phyloP scores from a whole-genome alignment of 2,329 filamentous ascomycete genomes.

The Curvularia sp. region DNA sequence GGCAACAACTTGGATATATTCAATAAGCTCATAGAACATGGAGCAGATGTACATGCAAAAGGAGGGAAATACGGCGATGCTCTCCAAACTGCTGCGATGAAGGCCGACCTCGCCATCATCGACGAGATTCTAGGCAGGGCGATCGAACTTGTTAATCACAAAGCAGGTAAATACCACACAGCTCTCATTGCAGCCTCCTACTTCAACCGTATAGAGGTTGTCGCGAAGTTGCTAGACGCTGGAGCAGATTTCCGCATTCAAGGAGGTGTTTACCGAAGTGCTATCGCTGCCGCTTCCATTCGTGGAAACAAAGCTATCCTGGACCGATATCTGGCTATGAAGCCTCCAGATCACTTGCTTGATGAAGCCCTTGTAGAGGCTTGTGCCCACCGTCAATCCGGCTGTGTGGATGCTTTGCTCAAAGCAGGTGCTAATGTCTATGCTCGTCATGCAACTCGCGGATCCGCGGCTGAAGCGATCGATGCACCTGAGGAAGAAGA shows the following conservation, averaged over 20 bases:
- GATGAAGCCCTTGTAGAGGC: constrained; percentile 35
- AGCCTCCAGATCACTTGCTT: constrained; percentile 27
- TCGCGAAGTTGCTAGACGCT: constrained; percentile 26
- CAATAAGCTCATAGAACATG: constrained; percentile 29
- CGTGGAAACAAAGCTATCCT: constrained; percentile 28
- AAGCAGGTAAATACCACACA: constrained; percentile 28
- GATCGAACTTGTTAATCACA: constrained; percentile 26
- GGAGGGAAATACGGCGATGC: constrained; percentile 31
- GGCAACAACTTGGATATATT: constrained; percentile 25
- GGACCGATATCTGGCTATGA: constrained; percentile 23
- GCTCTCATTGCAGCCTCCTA: constrained; percentile 35
- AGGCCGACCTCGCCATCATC: constrained; percentile 24
- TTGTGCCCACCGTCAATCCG: constrained; percentile 28
- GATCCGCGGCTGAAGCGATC: constrained; percentile 23
- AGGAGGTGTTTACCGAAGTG: constrained; percentile 27
- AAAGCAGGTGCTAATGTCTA: constrained; percentile 31
- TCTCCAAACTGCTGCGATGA: constrained; percentile 25
- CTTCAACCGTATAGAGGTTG: constrained; percentile 25
- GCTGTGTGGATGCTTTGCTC: constrained; percentile 28
- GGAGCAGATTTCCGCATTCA: constrained; percentile 29
- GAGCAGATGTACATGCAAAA: constrained; percentile 28
- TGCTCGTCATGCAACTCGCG: constrained; percentile 23
- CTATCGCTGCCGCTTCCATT: constrained; percentile 28
- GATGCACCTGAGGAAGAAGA: constrained; percentile 18
- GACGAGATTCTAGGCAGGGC: constrained; percentile 23